Evolutionary conservation across 2,329 filamentous ascomycete species (phyloP).

Genomic region (Sporothrix mexicana): DNA sequence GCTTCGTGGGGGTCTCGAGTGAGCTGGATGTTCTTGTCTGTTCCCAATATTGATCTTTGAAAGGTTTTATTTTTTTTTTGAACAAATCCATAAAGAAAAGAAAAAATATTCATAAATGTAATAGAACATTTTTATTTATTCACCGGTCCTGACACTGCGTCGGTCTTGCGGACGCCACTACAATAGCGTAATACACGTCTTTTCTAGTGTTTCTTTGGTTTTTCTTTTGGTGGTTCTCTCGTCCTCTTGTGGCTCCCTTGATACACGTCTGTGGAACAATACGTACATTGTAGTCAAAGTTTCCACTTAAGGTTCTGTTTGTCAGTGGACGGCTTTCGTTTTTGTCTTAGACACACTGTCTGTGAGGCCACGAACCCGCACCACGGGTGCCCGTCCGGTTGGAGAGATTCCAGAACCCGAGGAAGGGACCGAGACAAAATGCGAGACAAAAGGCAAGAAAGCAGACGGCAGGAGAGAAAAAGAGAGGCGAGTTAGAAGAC

Average conservation of each 20-base stretch:
- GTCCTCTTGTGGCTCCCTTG: neutral
- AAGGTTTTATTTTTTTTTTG: neutral
- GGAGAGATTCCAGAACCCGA: neutral
- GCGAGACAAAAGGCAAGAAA: neutral
- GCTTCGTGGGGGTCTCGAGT: constrained; percentile 9
- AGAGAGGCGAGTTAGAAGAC: neutral
- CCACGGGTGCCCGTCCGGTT: constrained; percentile 13
- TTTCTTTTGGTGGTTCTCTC: neutral
- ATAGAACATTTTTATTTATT: too few relatives aligned
- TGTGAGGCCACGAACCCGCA: neutral
- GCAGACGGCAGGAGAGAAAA: neutral
- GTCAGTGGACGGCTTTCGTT: neutral
- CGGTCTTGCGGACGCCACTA: neutral
- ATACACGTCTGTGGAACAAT: constrained; percentile 8
- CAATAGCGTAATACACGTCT: constrained; percentile 12
- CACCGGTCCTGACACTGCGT: neutral
- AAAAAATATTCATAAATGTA: too few relatives aligned
- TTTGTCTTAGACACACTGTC: neutral
- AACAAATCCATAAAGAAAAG: neutral
- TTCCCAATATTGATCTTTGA: neutral
- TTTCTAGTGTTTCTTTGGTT: neutral
- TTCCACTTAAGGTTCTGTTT: neutral
- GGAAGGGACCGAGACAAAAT: neutral
- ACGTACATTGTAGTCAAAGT: neutral
- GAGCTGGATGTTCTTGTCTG: neutral